Percentiles rank a stretch among this genome's conserved stretches.
These are phyloP conservation scores for Desmodesmus armatus DNA, from an alignment of 139 green algal species.

Conservation along the genomic window DNA sequence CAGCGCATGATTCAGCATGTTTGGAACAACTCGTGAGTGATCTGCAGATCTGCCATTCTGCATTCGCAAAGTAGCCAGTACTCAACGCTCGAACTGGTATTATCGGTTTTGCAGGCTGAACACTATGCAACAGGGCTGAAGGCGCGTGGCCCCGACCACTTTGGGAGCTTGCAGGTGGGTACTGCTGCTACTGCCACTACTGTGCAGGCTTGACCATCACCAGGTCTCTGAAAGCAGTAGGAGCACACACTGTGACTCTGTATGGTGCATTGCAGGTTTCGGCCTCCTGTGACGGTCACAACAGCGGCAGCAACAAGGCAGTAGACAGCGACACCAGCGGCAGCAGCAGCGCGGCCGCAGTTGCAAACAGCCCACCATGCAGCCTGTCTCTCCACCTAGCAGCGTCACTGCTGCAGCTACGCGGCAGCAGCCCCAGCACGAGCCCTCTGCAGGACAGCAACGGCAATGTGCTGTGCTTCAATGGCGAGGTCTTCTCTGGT, in stretches of 20 bases:
- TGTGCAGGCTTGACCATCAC: neutral
- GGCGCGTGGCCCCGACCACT: slow-evolving; percentile 19
- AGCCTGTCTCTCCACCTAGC: slow-evolving; percentile 38
- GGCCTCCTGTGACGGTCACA: neutral
- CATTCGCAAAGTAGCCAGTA: too few species aligned
- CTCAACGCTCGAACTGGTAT: neutral
- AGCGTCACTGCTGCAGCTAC: slow-evolving; percentile 82
- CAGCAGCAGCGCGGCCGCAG: neutral
- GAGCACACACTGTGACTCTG: too few species aligned
- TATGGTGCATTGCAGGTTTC: neutral
- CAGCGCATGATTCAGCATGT: too few species aligned
- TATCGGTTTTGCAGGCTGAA: neutral
- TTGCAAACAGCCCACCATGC: too few species aligned
- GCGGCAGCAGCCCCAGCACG: slow-evolving; percentile 38
- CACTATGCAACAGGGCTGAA: neutral
- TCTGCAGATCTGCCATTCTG: too few species aligned
- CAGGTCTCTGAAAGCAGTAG: neutral
- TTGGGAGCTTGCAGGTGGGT: neutral
- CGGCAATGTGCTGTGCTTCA: slow-evolving; percentile 79
- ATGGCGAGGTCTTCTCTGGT: slow-evolving; percentile 81
- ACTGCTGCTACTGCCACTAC: neutral
- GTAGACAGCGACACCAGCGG: neutral
- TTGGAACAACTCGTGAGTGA: too few species aligned
- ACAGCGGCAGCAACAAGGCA: slow-evolving; percentile 2
- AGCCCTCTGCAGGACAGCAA: slow-evolving; percentile 20